These are phyloP conservation scores for Diplocarpon mali DNA, from an alignment of 2,329 filamentous ascomycete genomes.

Conservation along the genomic window DNA sequence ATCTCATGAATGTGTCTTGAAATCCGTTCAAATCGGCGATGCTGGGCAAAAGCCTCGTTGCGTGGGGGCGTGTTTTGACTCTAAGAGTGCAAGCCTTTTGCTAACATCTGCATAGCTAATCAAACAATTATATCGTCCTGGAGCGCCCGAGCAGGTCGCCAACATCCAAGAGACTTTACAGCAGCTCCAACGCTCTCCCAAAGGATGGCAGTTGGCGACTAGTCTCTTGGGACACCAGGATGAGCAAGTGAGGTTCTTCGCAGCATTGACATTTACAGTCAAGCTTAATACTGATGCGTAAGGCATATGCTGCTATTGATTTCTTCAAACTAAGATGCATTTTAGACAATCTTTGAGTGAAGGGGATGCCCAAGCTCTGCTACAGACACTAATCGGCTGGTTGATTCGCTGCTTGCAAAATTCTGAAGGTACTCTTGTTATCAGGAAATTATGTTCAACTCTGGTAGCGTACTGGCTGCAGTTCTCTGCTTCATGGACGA, in stretches of 20 bases:
- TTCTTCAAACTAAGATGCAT: constrained; percentile 8
- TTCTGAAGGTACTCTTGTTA: constrained; percentile 47
- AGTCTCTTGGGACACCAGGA: constrained; percentile 58
- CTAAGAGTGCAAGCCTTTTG: neutral
- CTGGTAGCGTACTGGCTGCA: constrained; percentile 66
- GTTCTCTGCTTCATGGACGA: constrained; percentile 56
- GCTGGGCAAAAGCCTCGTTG: too few relatives aligned
- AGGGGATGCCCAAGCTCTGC: constrained; percentile 39
- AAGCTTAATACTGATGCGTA: constrained; percentile 90
- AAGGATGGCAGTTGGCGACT: constrained; percentile 81
- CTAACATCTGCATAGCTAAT: constrained; percentile 30
- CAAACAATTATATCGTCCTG: constrained; percentile 38
- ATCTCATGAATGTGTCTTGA: neutral
- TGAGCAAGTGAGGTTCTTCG: constrained; percentile 79
- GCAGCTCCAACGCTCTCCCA: constrained; percentile 62
- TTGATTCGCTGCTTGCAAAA: constrained; percentile 43
- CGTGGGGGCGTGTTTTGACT: too few relatives aligned
- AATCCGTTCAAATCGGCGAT: neutral
- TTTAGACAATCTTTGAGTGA: constrained; percentile 40
- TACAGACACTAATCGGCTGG: constrained; percentile 52
- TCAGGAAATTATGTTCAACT: constrained; percentile 67
- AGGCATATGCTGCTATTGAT: constrained; percentile 9
- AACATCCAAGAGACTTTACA: constrained; percentile 66
- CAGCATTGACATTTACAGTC: constrained; percentile 81
- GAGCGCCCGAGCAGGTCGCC: constrained; percentile 31